A percentile compares a stretch with the other conserved stretches of the same genome.
phyloP scores from a whole-genome alignment of 352 stramenopile genomes.

The Pythium apleroticum region DNA sequence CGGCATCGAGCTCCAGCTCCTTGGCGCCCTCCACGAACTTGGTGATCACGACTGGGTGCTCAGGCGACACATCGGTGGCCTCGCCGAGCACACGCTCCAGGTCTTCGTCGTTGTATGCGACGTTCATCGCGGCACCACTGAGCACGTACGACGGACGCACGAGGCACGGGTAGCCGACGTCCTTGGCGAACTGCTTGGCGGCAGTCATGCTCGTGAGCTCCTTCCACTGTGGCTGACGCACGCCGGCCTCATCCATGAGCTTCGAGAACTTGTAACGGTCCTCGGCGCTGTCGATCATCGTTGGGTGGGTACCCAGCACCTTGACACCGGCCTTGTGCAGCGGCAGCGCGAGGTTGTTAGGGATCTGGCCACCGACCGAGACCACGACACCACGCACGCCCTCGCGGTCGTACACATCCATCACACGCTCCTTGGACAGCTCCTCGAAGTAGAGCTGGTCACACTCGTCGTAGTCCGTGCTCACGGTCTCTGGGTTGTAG shows the following conservation, averaged over 20 bases:
- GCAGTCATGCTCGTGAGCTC: slow-evolving; percentile 88
- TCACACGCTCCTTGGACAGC: slow-evolving; percentile 96
- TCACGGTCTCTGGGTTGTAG: slow-evolving; percentile 99
- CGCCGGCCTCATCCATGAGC: slow-evolving; percentile 93
- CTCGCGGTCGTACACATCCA: slow-evolving; percentile 99
- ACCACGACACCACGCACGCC: slow-evolving; percentile 94
- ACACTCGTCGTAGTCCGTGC: slow-evolving; percentile 99
- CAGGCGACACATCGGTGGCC: slow-evolving; percentile 91
- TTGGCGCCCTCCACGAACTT: slow-evolving; percentile 98
- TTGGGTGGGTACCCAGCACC: slow-evolving; percentile 94
- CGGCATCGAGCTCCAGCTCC: slow-evolving; percentile 99
- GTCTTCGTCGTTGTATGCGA: slow-evolving; percentile 91
- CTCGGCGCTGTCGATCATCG: slow-evolving; percentile 97
- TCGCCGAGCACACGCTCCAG: slow-evolving; percentile 78
- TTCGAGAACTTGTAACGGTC: slow-evolving; percentile 97
- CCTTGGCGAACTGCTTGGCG: slow-evolving; percentile 86
- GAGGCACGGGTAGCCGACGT: slow-evolving; percentile 94
- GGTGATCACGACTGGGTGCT: slow-evolving; percentile 95
- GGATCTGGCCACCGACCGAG: slow-evolving; percentile 98
- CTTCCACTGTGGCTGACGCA: slow-evolving; percentile 95
- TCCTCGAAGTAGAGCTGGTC: slow-evolving; percentile 99
- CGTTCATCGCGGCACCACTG: slow-evolving; percentile 96
- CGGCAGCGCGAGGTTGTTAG: slow-evolving; percentile 97
- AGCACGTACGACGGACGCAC: slow-evolving; percentile 97
- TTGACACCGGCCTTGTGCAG: slow-evolving; percentile 92